Base-by-base conservation (phyloP, 257 asterid genomes). In the Osmanthus fragrans region DNA sequence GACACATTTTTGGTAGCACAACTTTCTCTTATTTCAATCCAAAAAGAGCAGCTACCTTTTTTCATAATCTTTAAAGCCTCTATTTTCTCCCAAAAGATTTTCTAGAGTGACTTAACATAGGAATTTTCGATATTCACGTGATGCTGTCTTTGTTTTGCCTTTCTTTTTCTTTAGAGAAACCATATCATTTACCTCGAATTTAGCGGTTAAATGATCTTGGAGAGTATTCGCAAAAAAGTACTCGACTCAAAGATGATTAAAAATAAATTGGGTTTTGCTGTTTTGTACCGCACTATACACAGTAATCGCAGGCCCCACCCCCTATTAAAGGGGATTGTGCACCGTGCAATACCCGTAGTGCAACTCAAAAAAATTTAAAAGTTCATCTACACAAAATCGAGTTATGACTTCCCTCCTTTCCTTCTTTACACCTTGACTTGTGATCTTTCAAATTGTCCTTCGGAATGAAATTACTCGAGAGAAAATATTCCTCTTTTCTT, bases 51-150 rank as follows among this genome's bases (percentile, higher is more conserved):
- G 77, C 56, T 7, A 66, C 66, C 65, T 69, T 73, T 69, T 73
- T 69, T 77, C 32, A 10, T 75, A 19, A 73, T 27, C 15, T 15
- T 64, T 65, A 39, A 8, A 40, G 16, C 58, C 7, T 5, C 5
- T 0, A 36, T 4, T 34, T 70, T 70, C 51, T 42, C 73, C 4
- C 11, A 19, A 75, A 82, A 25, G 67, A 25, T 65, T 72, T 58
- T 49, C 0, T n/a, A 51, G 49, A 66, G 80, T 67, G 83, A 83
- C 79, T 67, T 66, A n/a, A 25, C 77, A 33, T 72, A 13, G 47
- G 33, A 56, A 40, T 49, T 47, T 47, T 81, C 79, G 58, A 83
- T 81, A 39, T 7, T 73, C 86, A 79, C 79, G 79, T 79, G 79
- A 67, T 42, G 39, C 73, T 73, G 64, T 39, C 54, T 75, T 76